phyloP scores from a whole-genome alignment of 2,329 filamentous ascomycete genomes.

The Pleomassaria siparia region DNA sequence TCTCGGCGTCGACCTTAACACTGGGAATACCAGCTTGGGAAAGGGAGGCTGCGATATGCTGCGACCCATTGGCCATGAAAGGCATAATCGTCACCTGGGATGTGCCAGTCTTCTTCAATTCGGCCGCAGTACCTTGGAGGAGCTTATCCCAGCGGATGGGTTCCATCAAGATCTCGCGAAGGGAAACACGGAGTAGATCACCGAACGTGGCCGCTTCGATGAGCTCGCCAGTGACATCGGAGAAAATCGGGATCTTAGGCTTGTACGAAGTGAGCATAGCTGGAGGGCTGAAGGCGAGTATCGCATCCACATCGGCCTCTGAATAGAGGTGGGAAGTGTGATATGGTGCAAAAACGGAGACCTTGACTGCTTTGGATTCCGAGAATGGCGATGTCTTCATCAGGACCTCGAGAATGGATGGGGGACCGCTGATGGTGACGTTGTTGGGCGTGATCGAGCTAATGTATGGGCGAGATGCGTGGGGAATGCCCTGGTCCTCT shows the following conservation, averaged over 20 bases:
- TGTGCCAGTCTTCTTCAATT: conserved; percentile 1
- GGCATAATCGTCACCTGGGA: conserved; percentile 30
- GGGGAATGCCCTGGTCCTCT: conserved; percentile 11
- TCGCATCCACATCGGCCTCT: conserved; percentile 46
- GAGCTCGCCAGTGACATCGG: conserved; percentile 49
- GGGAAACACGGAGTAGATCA: conserved; percentile 8
- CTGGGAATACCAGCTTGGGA: conserved; percentile 6
- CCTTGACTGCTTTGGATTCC: conserved; percentile 48
- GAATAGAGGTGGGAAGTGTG: conserved; percentile 59
- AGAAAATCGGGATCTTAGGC: conserved; percentile 55
- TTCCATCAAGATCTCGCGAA: conserved; percentile 17
- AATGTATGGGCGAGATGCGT: conserved; percentile 45
- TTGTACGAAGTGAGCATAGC: conserved; percentile 43
- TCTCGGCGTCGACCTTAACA: conserved; percentile 7
- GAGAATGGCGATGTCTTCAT: conserved; percentile 44
- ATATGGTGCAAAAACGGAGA: conserved; percentile 60
- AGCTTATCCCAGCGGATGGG: conserved; percentile 21
- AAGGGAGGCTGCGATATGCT: conserved; percentile 9
- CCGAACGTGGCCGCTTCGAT: conserved; percentile 14
- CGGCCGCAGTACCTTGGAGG: conserved; percentile 11
- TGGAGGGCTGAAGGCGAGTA: conserved; percentile 47
- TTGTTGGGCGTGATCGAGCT: conserved; percentile 55
- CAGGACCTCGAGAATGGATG: conserved; percentile 51
- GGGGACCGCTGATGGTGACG: conserved; percentile 59
- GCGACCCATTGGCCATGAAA: conserved; percentile 45